Percentiles rank a stretch among this genome's conserved stretches.
These are phyloP conservation scores for Trichoderma afroharzianum DNA, from an alignment of 2,329 filamentous ascomycete species.

Conservation along the genomic window DNA sequence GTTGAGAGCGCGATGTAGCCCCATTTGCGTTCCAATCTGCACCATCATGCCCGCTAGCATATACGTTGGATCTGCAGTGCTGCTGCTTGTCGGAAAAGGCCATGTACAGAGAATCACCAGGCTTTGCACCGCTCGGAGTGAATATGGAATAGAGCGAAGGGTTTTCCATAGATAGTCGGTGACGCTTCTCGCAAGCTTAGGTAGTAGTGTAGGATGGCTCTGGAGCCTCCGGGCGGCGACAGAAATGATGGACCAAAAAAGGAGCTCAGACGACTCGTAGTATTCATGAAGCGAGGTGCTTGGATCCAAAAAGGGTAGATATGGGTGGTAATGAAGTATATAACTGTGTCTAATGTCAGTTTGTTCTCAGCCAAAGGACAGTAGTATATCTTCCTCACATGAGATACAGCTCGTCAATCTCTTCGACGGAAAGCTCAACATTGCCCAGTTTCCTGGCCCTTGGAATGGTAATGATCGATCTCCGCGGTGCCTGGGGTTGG, in stretches of 20 bases:
- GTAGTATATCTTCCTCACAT: neutral
- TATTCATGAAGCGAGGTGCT: neutral
- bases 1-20: neutral
- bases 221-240: constrained; percentile 3
- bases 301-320: neutral
- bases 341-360: neutral
- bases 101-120: neutral
- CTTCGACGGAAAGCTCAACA: constrained; percentile 7
- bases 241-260: constrained; percentile 11
- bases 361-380: neutral
- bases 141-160: constrained; percentile 6
- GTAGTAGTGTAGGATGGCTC: neutral
- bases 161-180: neutral
- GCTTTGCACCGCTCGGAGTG: constrained; percentile 1
- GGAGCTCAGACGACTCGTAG: neutral
- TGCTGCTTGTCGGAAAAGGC: constrained; percentile 11
- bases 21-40: constrained; percentile 9
- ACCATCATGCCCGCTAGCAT: constrained; percentile 14
- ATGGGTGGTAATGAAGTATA: constrained; percentile 4
- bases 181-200: constrained; percentile 3
- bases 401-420: constrained; percentile 7
- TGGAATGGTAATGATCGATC: neutral
- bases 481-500: neutral
- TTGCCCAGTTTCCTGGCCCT: neutral
- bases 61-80: constrained; percentile 7